Percentiles rank a stretch among this genome's conserved stretches.
Conservation (phyloP, 2,329 filamentous ascomycete species). For the Botryotinia globosa region DNA sequence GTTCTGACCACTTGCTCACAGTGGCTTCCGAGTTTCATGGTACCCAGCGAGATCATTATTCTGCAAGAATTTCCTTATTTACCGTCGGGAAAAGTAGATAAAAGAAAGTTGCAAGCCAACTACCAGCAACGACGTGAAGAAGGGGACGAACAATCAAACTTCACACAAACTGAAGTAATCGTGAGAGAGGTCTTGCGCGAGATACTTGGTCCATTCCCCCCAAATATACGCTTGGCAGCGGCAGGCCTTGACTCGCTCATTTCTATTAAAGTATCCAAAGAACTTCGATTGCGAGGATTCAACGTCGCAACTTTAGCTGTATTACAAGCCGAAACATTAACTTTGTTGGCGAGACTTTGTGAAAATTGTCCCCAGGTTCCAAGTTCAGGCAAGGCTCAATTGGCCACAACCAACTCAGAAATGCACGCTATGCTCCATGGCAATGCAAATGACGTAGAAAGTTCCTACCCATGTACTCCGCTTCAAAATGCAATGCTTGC, state of each 20-base stretch:
- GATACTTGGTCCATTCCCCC: constrained; percentile 31
- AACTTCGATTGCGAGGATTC: constrained; percentile 56
- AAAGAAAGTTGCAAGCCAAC: constrained; percentile 56
- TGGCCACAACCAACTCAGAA: neutral
- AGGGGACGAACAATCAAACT: constrained; percentile 26
- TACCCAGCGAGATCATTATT: constrained; percentile 70
- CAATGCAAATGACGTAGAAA: constrained; percentile 45
- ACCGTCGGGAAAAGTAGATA: constrained; percentile 81
- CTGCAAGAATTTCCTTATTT: constrained; percentile 67
- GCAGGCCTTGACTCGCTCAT: constrained; percentile 65
- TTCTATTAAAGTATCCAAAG: constrained; percentile 62
- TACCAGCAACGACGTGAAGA: constrained; percentile 44
- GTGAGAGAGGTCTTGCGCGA: constrained; percentile 30
- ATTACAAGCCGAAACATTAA: constrained; percentile 53
- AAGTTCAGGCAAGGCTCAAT: neutral
- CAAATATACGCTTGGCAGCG: constrained; percentile 46
- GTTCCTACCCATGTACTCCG: constrained; percentile 61
- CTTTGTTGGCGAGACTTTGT: constrained; percentile 39
- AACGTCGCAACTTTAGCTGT: constrained; percentile 58
- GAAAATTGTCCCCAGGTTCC: constrained; percentile 28
- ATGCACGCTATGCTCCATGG: constrained; percentile 23
- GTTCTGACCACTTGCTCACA: constrained; percentile 60
- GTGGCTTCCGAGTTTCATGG: constrained; percentile 83
- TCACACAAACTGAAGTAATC: constrained; percentile 31
- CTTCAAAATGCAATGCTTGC: constrained; percentile 78